Evolutionary conservation across 2,329 filamentous ascomycete genomes (phyloP).

Genomic region (Sordariomycetes sp.): DNA sequence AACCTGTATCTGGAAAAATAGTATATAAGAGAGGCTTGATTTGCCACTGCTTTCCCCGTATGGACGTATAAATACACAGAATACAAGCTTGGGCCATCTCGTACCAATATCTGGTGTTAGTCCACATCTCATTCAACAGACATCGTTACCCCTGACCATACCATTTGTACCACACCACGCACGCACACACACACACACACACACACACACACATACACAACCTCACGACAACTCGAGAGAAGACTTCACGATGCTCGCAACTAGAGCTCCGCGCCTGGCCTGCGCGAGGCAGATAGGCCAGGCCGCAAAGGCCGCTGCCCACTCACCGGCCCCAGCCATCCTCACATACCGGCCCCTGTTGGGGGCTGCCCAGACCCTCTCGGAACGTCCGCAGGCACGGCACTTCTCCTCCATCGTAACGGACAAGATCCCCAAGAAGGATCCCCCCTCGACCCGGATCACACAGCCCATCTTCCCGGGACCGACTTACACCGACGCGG

Average conservation of each 20-base stretch:
- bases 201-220: not conserved
- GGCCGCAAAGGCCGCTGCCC: not conserved
- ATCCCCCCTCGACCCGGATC: conserved; percentile 46
- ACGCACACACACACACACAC: no score
- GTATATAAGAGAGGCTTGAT: not conserved
- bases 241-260: conserved; percentile 5
- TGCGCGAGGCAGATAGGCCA: conserved; percentile 1
- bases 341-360: not conserved
- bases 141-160: not conserved
- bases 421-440: conserved; percentile 37
- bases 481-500: conserved; percentile 60
- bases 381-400: conserved; percentile 14
- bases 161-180: not conserved
- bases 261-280: conserved; percentile 4
- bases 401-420: conserved; percentile 36
- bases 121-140: not conserved
- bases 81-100: no score
- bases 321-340: not conserved
- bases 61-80: no score
- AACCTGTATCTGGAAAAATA: not conserved
- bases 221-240: not conserved
- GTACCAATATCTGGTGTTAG: no score
- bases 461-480: conserved; percentile 58
- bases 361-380: conserved; percentile 1
- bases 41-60: no score